Evolutionary conservation across 257 asterid species (phyloP), one percentile per base, ranked within the genome.

Genomic region (Solanum medicagineum): DNA sequence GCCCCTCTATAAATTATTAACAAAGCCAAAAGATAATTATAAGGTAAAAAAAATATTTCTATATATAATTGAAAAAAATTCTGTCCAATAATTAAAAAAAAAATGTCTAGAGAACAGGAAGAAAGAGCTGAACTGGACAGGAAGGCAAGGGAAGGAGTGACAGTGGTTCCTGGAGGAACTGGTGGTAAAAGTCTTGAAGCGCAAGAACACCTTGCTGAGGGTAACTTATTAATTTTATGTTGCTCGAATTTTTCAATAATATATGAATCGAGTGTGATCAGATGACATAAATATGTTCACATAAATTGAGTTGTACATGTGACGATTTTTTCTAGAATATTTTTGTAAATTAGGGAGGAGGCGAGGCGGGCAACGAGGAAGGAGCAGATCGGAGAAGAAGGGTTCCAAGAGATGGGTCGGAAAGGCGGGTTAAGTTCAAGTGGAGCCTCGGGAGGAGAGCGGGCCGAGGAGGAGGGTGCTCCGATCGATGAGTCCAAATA

Each of bases 151-250:
- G 91, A 88, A n/a, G 94, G 96, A 40, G 91, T 91, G 90, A 91
- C 93, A 7, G 93, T 91, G 69, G 91, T 93, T 1, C 93, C 94
- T 6, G 92, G 92, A 15, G 94, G 94, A 36, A 88, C 94, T 55
- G 94, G 93, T 45, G 92, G 93, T 10, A 92, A 89, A 63, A 90
- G 89, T 85, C 91, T 93, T 1, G 91, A 89, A 88, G 96, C 92
- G 4, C 96, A 93, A 56, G 90, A 93, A 42, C 92, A 89, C 85
- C 93, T 93, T 55, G 94, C 96, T 42, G 92, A 91, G 83, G 92
- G 94, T 88, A 69, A 66, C 0, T 24, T 63, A 11, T 1, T 10
- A 10, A 6, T 63, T 63, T 63, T 24, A 63, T 12, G 10, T 62
- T 62, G 16, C 1, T 60, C 17, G 4, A 0, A 62, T 62, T 62